These are phyloP conservation scores for Acanthamoeba polyphaga DNA, from an alignment of 208 protist species.

Conservation along the genomic window DNA sequence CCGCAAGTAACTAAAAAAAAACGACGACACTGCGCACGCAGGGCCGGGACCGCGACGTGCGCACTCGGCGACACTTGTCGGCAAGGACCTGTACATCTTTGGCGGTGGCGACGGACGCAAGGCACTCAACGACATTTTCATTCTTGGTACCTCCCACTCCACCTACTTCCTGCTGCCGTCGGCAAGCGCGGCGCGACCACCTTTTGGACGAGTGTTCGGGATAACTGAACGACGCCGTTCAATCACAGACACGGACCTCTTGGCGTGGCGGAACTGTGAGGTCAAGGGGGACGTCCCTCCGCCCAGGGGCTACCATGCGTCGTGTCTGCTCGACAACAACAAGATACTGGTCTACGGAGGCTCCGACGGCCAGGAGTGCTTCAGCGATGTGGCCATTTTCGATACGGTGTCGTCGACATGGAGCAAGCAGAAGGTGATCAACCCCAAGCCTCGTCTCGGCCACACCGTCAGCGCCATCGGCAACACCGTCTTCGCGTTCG, in stretches of 20 bases:
- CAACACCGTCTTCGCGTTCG: constrained; percentile 20
- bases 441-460: constrained; percentile 15
- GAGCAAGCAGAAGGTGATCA: constrained; percentile 26
- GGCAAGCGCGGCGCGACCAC: no score
- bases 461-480: constrained; percentile 19
- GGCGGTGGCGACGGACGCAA: constrained; percentile 49
- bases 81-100: constrained; percentile 67
- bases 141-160: not conserved
- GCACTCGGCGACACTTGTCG: constrained; percentile 50
- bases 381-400: constrained; percentile 47
- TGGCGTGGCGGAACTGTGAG: constrained; percentile 36
- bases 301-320: constrained; percentile 35
- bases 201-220: not conserved
- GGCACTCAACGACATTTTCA: constrained; percentile 23
- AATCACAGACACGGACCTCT: constrained; percentile 7
- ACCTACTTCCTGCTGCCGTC: no score
- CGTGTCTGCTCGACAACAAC: constrained; percentile 11
- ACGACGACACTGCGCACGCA: not conserved
- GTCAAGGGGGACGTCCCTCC: constrained; percentile 10
- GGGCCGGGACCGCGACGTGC: not conserved
- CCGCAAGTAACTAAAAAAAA: not conserved
- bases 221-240: not conserved
- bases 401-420: constrained; percentile 1
- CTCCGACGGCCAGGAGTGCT: constrained; percentile 59
- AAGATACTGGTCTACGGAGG: constrained; percentile 43